Evolutionary conservation across 108 stramenopile genomes (phyloP).

Genomic region (Aurantiochytrium sp.): DNA sequence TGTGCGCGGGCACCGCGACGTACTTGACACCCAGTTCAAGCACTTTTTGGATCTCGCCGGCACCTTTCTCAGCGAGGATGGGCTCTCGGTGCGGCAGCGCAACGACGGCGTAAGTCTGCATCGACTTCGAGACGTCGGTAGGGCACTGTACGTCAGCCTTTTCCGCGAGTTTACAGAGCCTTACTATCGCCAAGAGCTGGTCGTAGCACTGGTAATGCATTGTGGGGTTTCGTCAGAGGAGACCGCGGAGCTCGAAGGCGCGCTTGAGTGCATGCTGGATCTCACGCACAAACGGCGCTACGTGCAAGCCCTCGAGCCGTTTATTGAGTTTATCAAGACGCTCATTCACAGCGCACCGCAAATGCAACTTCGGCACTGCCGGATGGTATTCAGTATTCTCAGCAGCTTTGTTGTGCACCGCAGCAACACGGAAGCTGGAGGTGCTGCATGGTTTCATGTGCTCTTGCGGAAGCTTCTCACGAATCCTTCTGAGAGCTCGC

Average conservation of each 20-base stretch:
- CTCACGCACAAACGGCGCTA: not conserved
- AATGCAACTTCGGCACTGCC: not conserved
- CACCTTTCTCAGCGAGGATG: not conserved
- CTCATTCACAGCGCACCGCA: not conserved
- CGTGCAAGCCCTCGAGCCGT: not conserved
- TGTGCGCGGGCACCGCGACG: not conserved
- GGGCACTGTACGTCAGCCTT: not conserved
- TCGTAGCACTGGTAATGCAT: constrained; percentile 1
- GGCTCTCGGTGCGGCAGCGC: not conserved
- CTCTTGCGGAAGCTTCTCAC: not conserved
- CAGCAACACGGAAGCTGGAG: not conserved
- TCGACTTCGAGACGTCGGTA: not conserved
- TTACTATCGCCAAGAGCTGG: not conserved
- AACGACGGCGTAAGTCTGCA: not conserved
- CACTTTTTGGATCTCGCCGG: not conserved
- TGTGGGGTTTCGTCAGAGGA: not conserved
- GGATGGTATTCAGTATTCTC: not conserved
- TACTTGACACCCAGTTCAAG: not conserved
- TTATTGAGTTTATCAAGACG: not conserved
- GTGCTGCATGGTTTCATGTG: not conserved
- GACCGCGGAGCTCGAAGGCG: not conserved
- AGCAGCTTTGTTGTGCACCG: not conserved
- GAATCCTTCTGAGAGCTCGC: not conserved
- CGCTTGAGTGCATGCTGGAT: not conserved
- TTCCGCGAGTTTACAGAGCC: not conserved